Conservation (phyloP, 2,329 filamentous ascomycete genomes). For the Fusarium tupiense region DNA sequence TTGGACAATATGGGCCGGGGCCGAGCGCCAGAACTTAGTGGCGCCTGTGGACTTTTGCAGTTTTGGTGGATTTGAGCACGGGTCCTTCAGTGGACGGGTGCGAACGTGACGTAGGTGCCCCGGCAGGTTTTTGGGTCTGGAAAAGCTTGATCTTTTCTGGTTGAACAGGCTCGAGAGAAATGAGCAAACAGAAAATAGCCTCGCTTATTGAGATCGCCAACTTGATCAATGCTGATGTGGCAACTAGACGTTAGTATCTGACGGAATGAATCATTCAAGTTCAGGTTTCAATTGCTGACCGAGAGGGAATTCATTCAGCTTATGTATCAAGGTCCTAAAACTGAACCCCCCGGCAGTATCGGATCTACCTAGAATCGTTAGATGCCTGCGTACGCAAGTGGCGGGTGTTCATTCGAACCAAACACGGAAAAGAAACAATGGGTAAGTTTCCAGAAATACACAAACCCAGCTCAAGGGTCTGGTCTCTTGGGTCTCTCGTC, state of each 20-base stretch:
- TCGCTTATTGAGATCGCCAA: constrained; percentile 25
- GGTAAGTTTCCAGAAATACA: constrained; percentile 33
- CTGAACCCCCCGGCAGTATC: constrained; percentile 28
- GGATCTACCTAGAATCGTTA: constrained; percentile 27
- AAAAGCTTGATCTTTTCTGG: constrained; percentile 29
- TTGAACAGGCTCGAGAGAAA: constrained; percentile 1
- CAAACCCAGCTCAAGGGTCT: neutral
- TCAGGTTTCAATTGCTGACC: constrained; percentile 12
- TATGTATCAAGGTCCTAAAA: constrained; percentile 23
- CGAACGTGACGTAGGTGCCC: constrained; percentile 30
- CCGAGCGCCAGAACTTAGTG: constrained; percentile 11
- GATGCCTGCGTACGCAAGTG: constrained; percentile 35
- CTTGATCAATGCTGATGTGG: neutral
- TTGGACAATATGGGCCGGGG: constrained; percentile 13
- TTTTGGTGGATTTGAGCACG: constrained; percentile 21
- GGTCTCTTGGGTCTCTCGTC: neutral
- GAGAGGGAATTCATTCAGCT: constrained; percentile 13
- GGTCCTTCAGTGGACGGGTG: constrained; percentile 14
- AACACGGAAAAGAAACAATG: neutral
- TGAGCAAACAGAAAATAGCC: constrained; percentile 15
- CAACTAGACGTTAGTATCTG: neutral
- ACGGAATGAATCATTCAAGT: neutral
- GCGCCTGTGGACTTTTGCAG: constrained; percentile 3
- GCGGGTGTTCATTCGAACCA: constrained; percentile 16
- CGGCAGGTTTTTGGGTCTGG: neutral